Base-by-base conservation (phyloP, 192 early-diverging fungal species). In the Phlyctochytrium planicorne region DNA sequence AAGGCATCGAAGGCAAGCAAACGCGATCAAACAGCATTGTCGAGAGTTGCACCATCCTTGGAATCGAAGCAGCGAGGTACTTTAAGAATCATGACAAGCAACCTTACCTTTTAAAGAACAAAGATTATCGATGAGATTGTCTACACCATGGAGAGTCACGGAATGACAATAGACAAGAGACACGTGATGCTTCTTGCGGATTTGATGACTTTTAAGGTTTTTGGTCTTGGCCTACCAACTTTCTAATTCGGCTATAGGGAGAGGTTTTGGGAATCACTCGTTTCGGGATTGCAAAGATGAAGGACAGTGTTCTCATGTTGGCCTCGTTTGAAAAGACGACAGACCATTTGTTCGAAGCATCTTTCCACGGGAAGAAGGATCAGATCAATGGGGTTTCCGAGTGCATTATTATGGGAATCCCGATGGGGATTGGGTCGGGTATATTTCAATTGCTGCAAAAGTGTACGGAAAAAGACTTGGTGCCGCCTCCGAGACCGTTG, bases 321-420 rank as follows among this genome's bases (percentile, higher is more conserved):
- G 96, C 96, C 10, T 98, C 95, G 37, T 99, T 99, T 71, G 98
- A 99, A 81, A 98, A 98, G 84, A 99, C 98, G 0, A 97, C 96
- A 0, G 98, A 99, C 70, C 96, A 98, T 70, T 82, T 99, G 68
- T 98, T 99, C 70, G 96, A 99, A 50, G 98, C 98, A 0, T 87
- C 98, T 1, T 90, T 95, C 71, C 97, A 93, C 79, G 91, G 93
- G 53, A 96, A 98, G 76, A 83, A 88, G 52, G 98, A 99, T 74
- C 87, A 84, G 35, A 92, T 98, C 60, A 86, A 93, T 57, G 98
- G 98, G 34, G 98, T 99, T 1, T 95, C 93, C 0, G 98, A 99
- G 77, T 93, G 94, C 73, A 98, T 99, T 63, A 99, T 99, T 78
- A 97, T 99, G 95, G 98, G 96, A 75, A 89, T 92, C 32, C 96